Conservation (phyloP, 202 grass and related monocot genomes). For the Schoenoplectus triqueter region DNA sequence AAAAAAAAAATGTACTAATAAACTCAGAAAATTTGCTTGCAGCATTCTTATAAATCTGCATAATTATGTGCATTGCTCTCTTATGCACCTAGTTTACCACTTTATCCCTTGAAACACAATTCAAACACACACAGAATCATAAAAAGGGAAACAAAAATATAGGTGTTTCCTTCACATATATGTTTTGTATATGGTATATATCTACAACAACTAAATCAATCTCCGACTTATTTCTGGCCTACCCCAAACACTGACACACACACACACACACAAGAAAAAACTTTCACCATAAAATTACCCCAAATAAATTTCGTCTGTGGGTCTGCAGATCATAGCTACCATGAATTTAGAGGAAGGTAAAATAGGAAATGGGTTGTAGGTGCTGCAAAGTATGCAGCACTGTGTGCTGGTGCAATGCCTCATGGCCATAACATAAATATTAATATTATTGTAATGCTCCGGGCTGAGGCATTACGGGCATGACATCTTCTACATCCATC, state of each 20-base stretch:
- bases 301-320: neutral
- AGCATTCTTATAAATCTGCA: conserved; percentile 4
- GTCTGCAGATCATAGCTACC: conserved; percentile 18
- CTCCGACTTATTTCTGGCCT: neutral
- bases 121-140: conserved; percentile 2
- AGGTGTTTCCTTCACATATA: neutral
- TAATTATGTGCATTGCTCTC: neutral
- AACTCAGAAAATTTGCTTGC: neutral
- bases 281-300: neutral
- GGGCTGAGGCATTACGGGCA: no score
- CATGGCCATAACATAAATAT: neutral
- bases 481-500: no score
- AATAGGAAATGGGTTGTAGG: conserved; percentile 11
- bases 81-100: neutral
- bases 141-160: neutral
- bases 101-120: conserved; percentile 14
- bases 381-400: conserved; percentile 12
- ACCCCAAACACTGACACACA: neutral
- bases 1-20: neutral
- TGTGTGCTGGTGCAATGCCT: neutral
- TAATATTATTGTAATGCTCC: neutral
- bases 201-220: neutral
- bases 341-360: conserved; percentile 10
- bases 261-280: neutral
- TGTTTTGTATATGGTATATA: neutral